A percentile compares a stretch with the other conserved stretches of the same genome.
These are phyloP conservation scores for Cairneyella variabilis DNA, from an alignment of 495 filamentous ascomycete species.

Conservation along the genomic window DNA sequence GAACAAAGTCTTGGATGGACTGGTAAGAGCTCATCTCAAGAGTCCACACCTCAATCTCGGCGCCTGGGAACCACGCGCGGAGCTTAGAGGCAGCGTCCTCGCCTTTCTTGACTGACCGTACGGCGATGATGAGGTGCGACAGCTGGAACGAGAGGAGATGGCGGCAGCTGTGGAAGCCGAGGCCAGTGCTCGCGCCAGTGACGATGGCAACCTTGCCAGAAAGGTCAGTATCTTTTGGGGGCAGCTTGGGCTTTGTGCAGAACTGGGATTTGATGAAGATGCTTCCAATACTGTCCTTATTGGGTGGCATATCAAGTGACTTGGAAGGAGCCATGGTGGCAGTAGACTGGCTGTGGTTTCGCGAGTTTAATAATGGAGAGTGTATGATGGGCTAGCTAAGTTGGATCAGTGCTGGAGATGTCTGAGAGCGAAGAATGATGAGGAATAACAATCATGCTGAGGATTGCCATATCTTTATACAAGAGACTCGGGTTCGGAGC, in stretches of 20 bases:
- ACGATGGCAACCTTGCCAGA: constrained; percentile 38
- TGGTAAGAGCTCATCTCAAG: constrained; percentile 47
- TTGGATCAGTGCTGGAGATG: no score
- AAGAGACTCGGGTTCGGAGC: no score
- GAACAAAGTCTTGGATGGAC: constrained; percentile 42
- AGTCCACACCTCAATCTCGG: constrained; percentile 45
- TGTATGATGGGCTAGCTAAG: no score
- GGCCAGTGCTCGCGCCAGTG: constrained; percentile 48
- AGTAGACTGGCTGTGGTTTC: no score
- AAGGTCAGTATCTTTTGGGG: neutral
- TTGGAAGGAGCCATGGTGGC: no score
- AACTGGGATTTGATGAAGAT: neutral
- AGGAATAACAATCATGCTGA: no score
- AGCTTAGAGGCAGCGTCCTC: constrained; percentile 35
- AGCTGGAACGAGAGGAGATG: constrained; percentile 44
- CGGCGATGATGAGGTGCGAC: constrained; percentile 47
- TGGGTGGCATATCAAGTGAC: neutral
- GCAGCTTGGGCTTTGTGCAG: neutral
- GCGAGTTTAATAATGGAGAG: no score
- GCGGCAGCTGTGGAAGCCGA: constrained; percentile 43
- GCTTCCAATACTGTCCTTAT: neutral
- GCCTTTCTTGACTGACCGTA: constrained; percentile 46
- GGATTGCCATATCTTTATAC: no score
- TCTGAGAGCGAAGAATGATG: no score
- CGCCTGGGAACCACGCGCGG: constrained; percentile 27